Base-by-base conservation (phyloP, 805 yeast species). In the Spathaspora passalidarum region DNA sequence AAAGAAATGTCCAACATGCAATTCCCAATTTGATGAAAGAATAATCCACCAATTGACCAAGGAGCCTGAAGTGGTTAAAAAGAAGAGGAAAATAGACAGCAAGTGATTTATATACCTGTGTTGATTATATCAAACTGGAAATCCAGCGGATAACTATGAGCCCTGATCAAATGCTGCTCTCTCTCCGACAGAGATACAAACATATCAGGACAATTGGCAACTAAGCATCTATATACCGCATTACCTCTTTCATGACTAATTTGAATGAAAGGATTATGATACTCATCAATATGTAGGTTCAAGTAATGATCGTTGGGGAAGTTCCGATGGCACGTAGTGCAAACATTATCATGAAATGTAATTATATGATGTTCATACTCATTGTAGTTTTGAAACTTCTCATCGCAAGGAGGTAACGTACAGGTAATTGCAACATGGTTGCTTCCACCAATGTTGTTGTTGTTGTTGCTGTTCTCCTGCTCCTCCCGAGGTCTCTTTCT, bases 1-100 rank as follows among this genome's bases (percentile, higher is more conserved):
- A 37, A 79, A 78, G 39, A 71, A 64, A 48, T 94, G 99, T 61
- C 96, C 97, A 0, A 88, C 94, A 6, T 92, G 99, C 63, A 86
- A 78, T 48, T 83, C 95, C 4, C 71, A 71, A 42, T 92, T 88
- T 61, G 96, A 90, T 55, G 77, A 75, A 34, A 70, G 66, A 45
- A 79, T 84, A 2, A 66, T 89, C 25, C 72, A 71, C 5, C 80
- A 78, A 51, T 62, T 90, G 52, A 76, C 69, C 54, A 72, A 79
- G 48, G 80, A 75, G 48, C 92, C 95, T 1, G 75, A 68, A n/a
- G 78, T 82, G 7, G 56, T 65, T 3, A 58, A 61, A 10, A 65
- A 62, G 49, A 65, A 60, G 45, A 57, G 72, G 47, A 74, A 69
- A 53, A 26, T 65, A 43, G 63, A 60, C 38, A 29, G 16, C 44